Evolutionary conservation across 345 rosid genomes (phyloP), one percentile per base, ranked within the genome.

Genomic region (Garcia nutans): DNA sequence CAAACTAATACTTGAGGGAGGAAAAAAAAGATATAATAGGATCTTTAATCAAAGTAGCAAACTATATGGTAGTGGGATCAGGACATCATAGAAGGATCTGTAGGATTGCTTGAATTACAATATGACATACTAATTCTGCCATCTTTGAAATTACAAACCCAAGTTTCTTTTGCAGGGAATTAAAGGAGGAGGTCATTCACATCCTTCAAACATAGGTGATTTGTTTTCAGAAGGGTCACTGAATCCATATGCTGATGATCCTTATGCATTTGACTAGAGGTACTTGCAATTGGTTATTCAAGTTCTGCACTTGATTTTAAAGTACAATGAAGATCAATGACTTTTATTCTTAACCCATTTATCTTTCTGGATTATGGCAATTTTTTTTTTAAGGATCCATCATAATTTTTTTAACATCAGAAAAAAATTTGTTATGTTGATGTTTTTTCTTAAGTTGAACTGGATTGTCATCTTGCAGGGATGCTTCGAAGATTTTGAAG

Each of bases 181-280:
- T n/a, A 85, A 82, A 83, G 80, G 73, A 69, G 89, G 65, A 44
- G 70, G 56, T 67, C 78, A 59, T 55, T 85, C 76, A 63, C 87
- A 74, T 68, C 84, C 88, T 73, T 86, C 98, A 77, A 92, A 89
- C 81, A 90, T 92, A 1, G 97, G 96, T 22, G 98, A 94, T 80
- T 77, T 94, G 87, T 93, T 94, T 82, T 81, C 94, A 70, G 98
- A 94, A 87, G 98, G 97, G 31, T 92, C 94, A 9, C 83, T 94
- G 68, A 93, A 96, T 78, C 98, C 98, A 47, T 93, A 96, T 74
- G 92, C 90, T 16, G 92, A 96, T 79, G 98, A 96, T 84, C 99
- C 99, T 9, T 96, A 93, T 59, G 96, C 98, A 68, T 96, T 93
- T 88, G 96, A 86, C 72, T 93, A 84, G 85, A 77, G 82, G 79